Evolutionary conservation across 768 basidiomycete species (phyloP).

Genomic region (Pholiota molesta): DNA sequence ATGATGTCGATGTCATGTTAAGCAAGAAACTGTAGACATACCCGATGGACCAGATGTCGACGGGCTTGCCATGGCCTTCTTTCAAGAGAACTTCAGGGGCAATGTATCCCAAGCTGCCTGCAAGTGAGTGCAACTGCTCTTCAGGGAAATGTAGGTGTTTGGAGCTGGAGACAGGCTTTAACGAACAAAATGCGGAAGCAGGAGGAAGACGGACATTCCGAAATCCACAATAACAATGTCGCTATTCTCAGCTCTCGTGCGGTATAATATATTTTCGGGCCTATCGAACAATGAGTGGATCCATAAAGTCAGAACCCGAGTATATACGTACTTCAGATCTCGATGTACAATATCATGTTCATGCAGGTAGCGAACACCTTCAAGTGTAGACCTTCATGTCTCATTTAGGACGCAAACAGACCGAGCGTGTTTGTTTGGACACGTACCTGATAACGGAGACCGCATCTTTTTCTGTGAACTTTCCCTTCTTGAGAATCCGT

Average conservation of each 20-base stretch:
- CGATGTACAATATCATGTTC: slow-evolving; percentile 93
- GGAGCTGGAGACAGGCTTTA: slow-evolving; percentile 49
- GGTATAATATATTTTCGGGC: slow-evolving; percentile 96
- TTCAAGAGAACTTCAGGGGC: slow-evolving; percentile 88
- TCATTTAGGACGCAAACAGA: background rate
- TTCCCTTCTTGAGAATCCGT: slow-evolving; percentile 80
- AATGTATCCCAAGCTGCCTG: slow-evolving; percentile 87
- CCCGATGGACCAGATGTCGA: slow-evolving; percentile 96
- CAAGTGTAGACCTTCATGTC: slow-evolving; percentile 68
- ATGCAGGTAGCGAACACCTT: slow-evolving; percentile 88
- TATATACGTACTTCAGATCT: slow-evolving; percentile 76
- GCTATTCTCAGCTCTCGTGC: slow-evolving; percentile 73
- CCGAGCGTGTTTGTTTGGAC: background rate
- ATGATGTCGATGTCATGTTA: background rate
- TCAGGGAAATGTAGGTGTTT: slow-evolving; percentile 78
- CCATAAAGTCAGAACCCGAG: background rate
- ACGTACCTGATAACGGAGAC: slow-evolving; percentile 73
- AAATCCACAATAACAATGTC: slow-evolving; percentile 96
- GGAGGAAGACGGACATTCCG: slow-evolving; percentile 71
- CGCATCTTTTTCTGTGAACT: slow-evolving; percentile 93
- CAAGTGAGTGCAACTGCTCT: slow-evolving; percentile 71
- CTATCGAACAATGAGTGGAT: slow-evolving; percentile 37
- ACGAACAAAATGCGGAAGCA: background rate
- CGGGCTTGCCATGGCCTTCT: slow-evolving; percentile 87
- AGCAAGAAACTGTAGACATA: slow-evolving; percentile 34